Evolutionary conservation across 208 protist species (phyloP).

Genomic region (Porcisia hertigi): DNA sequence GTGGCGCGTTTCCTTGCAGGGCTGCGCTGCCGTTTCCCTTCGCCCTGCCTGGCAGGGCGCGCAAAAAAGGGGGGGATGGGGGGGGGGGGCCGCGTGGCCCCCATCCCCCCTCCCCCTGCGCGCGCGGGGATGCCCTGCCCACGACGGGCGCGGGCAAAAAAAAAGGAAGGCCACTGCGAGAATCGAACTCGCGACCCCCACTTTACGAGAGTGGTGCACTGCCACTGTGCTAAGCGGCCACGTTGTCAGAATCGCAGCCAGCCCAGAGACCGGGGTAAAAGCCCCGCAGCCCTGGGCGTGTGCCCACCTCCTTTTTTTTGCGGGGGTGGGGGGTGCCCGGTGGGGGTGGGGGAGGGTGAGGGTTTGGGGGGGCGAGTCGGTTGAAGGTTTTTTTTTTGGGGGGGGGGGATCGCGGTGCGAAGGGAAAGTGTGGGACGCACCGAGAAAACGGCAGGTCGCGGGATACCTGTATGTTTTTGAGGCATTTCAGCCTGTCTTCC

Average conservation of each 20-base stretch:
- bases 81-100: neutral
- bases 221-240: constrained; percentile 95
- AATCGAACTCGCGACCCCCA: constrained; percentile 96
- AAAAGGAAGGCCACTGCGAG: constrained; percentile 90
- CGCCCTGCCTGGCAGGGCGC: no score
- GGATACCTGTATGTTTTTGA: neutral
- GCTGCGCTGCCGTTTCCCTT: no score
- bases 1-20: no score
- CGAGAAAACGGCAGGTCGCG: neutral
- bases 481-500: neutral
- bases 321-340: neutral
- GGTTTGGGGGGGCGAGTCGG: neutral
- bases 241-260: neutral
- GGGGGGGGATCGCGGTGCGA: neutral
- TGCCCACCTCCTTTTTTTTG: no score
- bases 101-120: neutral
- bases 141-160: neutral
- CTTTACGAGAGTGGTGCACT: constrained; percentile 96
- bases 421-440: neutral
- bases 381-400: no score
- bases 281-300: no score
- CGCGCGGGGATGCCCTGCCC: neutral
- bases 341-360: neutral
- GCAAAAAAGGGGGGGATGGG: no score
- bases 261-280: no score